Evolutionary conservation across 768 basidiomycete genomes (phyloP), one percentile per base, ranked within the genome.

Genomic region (Panellus pusillus): DNA sequence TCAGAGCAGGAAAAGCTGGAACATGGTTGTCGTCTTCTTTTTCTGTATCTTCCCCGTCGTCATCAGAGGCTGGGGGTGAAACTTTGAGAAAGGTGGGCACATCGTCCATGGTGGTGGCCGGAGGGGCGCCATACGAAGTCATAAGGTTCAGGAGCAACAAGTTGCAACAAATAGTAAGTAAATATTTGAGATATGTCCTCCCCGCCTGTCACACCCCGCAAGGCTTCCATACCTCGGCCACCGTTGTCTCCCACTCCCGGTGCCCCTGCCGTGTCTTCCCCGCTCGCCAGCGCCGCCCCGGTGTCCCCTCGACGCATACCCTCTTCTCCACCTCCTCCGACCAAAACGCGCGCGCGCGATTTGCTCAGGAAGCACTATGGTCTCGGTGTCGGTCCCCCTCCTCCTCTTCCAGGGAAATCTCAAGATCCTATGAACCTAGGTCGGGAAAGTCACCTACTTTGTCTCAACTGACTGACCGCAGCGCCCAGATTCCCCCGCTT

Each of bases 361-460:
- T 67, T 93, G 44, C 64, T 94, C 47, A 76, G 93, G 63, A 91
- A 90, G 60, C 92, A 95, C 64, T 95, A 95, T 77, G 91, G 91
- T 6, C 70, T 95, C 24, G 88, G 85, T 15, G 72, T 89, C n/a
- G 86, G 84, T 0, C 82, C 82, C 29, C 91, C 89, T 12, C 76
- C 80, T 4, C 80, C 89, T 18, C 63, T 76, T 1, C 75, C 79
- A 2, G 82, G 82, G 28, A 79, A 78, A 37, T 73, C 71, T 29
- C 75, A 77, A 48, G 91, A 93, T 66, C 88, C 90, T 13, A 89
- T 92, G 88, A 89, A 91, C 62, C 72, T 93, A 53, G 89, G 90
- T 83, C 11, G 1, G 35, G 14, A 50, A 50, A 32, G 9, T n/a
- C n/a, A 41, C 37, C 63, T 47, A 59, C 19, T 20, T 45, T 36